These are phyloP conservation scores for Ajuga chamaepitys DNA, from an alignment of 257 asterid genomes.

Conservation along the genomic window DNA sequence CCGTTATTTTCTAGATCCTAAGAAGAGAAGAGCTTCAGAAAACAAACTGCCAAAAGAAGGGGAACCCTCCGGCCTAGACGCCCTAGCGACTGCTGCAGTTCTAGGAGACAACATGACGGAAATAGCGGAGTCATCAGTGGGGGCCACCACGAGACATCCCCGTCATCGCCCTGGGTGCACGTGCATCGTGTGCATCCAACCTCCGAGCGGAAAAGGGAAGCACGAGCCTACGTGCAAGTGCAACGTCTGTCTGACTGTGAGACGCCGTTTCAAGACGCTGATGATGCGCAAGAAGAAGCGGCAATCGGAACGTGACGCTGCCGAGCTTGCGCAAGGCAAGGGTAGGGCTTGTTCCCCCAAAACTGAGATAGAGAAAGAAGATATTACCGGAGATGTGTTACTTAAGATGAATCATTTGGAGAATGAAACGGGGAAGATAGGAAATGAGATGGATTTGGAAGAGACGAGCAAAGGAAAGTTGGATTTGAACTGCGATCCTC, in stretches of 20 bases:
- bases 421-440: conserved; percentile 17
- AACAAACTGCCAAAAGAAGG: conserved; percentile 31
- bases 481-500: conserved; percentile 81
- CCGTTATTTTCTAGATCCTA: conserved; percentile 36
- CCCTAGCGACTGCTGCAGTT: conserved; percentile 84
- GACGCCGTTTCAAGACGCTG: conserved; percentile 82
- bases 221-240: conserved; percentile 80
- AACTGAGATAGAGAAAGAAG: conserved; percentile 26
- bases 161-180: conserved; percentile 93
- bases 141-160: conserved; percentile 83
- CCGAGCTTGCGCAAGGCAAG: conserved; percentile 48
- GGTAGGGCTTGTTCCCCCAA: conserved; percentile 16
- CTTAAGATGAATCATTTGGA: conserved; percentile 24
- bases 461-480: conserved; percentile 39
- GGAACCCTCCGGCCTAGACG: conserved; percentile 86
- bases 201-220: conserved; percentile 89
- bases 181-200: conserved; percentile 97
- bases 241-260: conserved; percentile 72
- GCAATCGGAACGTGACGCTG: conserved; percentile 66
- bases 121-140: conserved; percentile 44
- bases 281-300: conserved; percentile 80
- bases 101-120: conserved; percentile 66
- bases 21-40: conserved; percentile 46
- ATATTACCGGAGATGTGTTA: conserved; percentile 23
- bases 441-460: conserved; percentile 24